Evolutionary conservation across 139 green algal species (phyloP), one percentile per base, ranked within the genome.

Genomic region (Penium margaritaceum): DNA sequence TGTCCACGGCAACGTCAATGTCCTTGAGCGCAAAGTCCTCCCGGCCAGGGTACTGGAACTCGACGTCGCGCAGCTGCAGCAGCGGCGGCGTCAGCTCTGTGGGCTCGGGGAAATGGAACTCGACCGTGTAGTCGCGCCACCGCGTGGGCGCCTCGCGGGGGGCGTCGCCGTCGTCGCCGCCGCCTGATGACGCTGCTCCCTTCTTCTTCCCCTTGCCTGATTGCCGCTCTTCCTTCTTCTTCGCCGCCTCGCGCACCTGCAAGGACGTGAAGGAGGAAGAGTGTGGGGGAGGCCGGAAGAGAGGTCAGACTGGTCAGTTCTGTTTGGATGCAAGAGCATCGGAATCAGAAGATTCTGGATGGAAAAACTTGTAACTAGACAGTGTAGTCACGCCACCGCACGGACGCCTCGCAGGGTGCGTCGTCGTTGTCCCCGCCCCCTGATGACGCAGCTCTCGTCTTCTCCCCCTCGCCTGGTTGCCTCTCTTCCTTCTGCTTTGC

Each of bases 1-100:
- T 99, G 86, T 98, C 95, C 47, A 99, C 88, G 41, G 95, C 95
- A 21, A 99, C 85, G 86, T 98, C 96, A 35, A 99, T 82, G 75
- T 91, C 87, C 62, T 90, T 81, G 38, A 99, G 84, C 0, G 86
- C 86, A 65, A 88, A 88, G 38, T 88, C 84, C 44, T 79, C 39
- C 3, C 80, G 53, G 36, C 43, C 44, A 1, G 95, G 95, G 84
- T 99, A 99, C 78, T 92, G 88, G 87, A 99, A 99, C 83, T 86
- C 78, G 34, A 87, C 92, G 67, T 98, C 93, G 5, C 79, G 80
- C 30, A 93, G 67, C 77, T 87, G 79, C 29, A 98, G 85, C 21
- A 93, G 89, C 32, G 93, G 89, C 21, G 89, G 84, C 36, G 79
- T 70, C 63, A 98, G 87, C 80, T 96, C 92, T 0, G 90, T 95